Evolutionary conservation across 2,329 filamentous ascomycete genomes (phyloP).

Genomic region (Aspergillus alliaceus): DNA sequence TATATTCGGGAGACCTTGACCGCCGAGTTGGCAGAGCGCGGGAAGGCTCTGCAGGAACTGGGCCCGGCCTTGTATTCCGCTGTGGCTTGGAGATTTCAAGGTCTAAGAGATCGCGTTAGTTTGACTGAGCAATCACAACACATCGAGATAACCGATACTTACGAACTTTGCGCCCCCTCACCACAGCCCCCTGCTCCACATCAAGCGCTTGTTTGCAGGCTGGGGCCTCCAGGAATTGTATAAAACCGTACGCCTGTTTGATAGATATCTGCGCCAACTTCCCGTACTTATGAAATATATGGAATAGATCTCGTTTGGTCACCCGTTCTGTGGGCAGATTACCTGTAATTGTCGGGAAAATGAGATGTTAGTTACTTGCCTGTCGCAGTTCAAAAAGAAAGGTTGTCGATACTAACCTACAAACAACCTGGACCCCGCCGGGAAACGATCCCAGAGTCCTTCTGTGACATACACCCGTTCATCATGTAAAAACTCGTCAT

Average conservation of each 20-base stretch:
- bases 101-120: constrained; percentile 23
- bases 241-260: constrained; percentile 95
- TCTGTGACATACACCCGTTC: constrained; percentile 54
- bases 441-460: constrained; percentile 54
- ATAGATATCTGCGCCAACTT: constrained; percentile 91
- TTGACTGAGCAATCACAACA: neutral
- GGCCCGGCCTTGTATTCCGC: constrained; percentile 66
- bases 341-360: constrained; percentile 51
- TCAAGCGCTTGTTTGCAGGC: constrained; percentile 76
- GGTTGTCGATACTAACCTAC: constrained; percentile 41
- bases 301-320: constrained; percentile 89
- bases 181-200: constrained; percentile 74
- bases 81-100: constrained; percentile 74
- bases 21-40: constrained; percentile 48
- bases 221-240: constrained; percentile 79
- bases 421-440: constrained; percentile 49
- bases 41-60: constrained; percentile 38
- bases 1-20: constrained; percentile 65
- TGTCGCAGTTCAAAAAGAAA: neutral
- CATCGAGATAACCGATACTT: constrained; percentile 41
- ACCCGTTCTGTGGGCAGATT: constrained; percentile 92
- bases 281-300: constrained; percentile 82
- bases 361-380: neutral
- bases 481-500: constrained; percentile 52
- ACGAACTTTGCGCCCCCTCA: constrained; percentile 93